Evolutionary conservation across 345 rosid genomes (phyloP).

Genomic region (Euphorbia tirucalli): DNA sequence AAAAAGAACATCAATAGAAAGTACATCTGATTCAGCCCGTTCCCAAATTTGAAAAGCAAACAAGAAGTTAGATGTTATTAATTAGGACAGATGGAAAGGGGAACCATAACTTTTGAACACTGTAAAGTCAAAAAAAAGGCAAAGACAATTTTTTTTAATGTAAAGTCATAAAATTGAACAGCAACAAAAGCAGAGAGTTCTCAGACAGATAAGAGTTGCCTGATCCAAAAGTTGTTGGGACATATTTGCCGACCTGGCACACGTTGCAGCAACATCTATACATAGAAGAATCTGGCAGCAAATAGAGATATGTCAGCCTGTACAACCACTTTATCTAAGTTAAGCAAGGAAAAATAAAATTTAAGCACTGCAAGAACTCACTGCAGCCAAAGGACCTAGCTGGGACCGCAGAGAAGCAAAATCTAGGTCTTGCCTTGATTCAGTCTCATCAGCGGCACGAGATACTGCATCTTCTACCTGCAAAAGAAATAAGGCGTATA

Average conservation of each 20-base stretch:
- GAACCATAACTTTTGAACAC: background rate
- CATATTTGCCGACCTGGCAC: constrained; percentile 72
- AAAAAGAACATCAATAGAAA: background rate
- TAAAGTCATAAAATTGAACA: background rate
- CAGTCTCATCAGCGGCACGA: constrained; percentile 71
- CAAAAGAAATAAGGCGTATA: constrained; percentile 19
- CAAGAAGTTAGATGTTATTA: background rate
- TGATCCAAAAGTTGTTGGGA: constrained; percentile 77
- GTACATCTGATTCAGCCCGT: background rate
- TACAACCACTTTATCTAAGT: constrained; percentile 9
- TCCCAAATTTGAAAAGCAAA: background rate
- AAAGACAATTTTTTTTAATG: background rate
- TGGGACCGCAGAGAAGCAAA: constrained; percentile 66
- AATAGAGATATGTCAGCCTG: constrained; percentile 25
- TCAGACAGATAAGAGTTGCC: constrained; percentile 44
- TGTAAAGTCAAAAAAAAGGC: constrained; percentile 5
- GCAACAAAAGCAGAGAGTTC: constrained; percentile 12
- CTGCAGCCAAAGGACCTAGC: constrained; percentile 84
- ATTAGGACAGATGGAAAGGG: background rate
- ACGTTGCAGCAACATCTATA: constrained; percentile 87
- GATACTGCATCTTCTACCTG: constrained; percentile 87
- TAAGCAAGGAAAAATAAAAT: constrained; percentile 15
- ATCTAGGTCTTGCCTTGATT: constrained; percentile 72
- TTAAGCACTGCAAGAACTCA: constrained; percentile 40
- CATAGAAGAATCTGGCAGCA: constrained; percentile 80